Base-by-base conservation (phyloP, 148 eudicot species). In the Cornus kousa region DNA sequence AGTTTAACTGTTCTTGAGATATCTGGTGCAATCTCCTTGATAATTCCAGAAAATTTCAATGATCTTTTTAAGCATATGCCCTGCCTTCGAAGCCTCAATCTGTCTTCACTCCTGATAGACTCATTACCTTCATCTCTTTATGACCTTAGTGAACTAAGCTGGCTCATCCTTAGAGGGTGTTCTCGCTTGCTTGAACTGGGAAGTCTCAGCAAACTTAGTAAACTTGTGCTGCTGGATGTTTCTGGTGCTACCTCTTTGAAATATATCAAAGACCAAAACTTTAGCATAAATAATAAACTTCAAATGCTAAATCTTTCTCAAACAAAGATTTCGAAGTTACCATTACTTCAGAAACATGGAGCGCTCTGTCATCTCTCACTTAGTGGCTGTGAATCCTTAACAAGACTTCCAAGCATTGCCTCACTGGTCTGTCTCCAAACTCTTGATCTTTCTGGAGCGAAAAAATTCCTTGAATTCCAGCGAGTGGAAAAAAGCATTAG, bases 361-460 rank as follows among this genome's bases (percentile, higher is more conserved):
- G 28, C 76, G 10, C 89, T 86, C 67, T 76, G 87, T 73, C 85
- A 81, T 81, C 74, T 86, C 2, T 55, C 76, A 46, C 60, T 79
- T 35, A 72, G 69, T 57, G 76, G 69, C 2, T 81, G 85, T 65
- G 1, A 24, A 67, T 14, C 11, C 6, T 39, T 83, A 23, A 60
- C 11, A 28, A 77, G 86, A 73, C 60, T 86, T 10, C 76, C 66
- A 0, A 59, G 78, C 70, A 43, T 80, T 32, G 31, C 19, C 23
- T 16, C 37, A 5, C 10, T 78, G 23, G 13, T 32, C 10, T 77
- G 73, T n/a, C 88, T 86, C 33, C 77, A 81, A 57, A 67, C 43
- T 53, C 80, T 86, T n/a, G 83, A 86, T 75, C 76, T 86, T 74
- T 83, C 87, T 4, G 68, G 71, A 23, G 66, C 83, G 65, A 16